Percentiles rank a stretch among this genome's conserved stretches.
Conservation (phyloP, 2,329 filamentous ascomycete species). For the Penicillium sp. region DNA sequence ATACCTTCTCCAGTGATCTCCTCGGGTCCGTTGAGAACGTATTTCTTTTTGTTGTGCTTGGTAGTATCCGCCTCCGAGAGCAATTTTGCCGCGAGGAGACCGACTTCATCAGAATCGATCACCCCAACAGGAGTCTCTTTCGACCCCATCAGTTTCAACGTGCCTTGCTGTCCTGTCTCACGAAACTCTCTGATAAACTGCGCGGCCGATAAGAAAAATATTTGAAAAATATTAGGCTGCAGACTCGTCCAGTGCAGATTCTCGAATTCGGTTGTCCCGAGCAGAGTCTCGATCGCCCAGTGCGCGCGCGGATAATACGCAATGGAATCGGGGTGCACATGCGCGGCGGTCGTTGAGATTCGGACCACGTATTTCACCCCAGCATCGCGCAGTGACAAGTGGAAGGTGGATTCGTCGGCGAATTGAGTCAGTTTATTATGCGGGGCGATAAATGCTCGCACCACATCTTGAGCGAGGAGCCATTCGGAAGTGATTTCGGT, state of each 20-base stretch:
- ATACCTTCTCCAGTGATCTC: conserved; percentile 35
- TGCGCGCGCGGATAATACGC: conserved; percentile 37
- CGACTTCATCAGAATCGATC: conserved; percentile 32
- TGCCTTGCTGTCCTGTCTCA: conserved; percentile 27
- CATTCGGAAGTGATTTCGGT: conserved; percentile 35
- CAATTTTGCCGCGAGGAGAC: conserved; percentile 33
- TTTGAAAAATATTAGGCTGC: conserved; percentile 33
- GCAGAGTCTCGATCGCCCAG: conserved; percentile 39
- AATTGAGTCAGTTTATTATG: conserved; percentile 37
- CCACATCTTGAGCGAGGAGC: conserved; percentile 35
- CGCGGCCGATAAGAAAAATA: conserved; percentile 19
- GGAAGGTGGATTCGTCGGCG: conserved; percentile 37
- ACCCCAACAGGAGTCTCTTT: conserved; percentile 27
- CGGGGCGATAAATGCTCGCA: conserved; percentile 37
- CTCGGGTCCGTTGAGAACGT: conserved; percentile 38
- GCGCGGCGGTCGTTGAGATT: conserved; percentile 36
- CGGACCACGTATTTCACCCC: conserved; percentile 41
- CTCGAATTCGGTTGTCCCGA: conserved; percentile 33
- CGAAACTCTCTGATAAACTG: conserved; percentile 32
- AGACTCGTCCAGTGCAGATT: conserved; percentile 37
- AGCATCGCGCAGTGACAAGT: conserved; percentile 29
- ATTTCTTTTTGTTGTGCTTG: conserved; percentile 30
- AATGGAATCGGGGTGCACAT: conserved; percentile 30
- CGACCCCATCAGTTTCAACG: conserved; percentile 22
- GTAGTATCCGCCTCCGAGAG: conserved; percentile 25